Conservation (phyloP, 257 asterid species). For the Striga asiatica region DNA sequence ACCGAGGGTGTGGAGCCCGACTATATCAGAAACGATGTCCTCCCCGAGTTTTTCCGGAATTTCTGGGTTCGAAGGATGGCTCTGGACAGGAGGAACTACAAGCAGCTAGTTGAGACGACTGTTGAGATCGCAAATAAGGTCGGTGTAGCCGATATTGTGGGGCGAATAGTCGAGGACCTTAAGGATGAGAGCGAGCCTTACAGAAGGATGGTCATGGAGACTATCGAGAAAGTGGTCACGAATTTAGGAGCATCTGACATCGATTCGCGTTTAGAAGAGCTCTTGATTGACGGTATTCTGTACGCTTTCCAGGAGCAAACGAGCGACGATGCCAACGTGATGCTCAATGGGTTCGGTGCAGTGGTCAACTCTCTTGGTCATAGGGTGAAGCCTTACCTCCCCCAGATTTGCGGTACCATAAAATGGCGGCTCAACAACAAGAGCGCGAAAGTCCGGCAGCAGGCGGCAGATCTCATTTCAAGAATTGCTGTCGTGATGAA, state of each 20-base stretch:
- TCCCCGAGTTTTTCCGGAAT: slow-evolving; percentile 75
- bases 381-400: slow-evolving; percentile 68
- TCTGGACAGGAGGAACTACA: slow-evolving; percentile 65
- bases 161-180: slow-evolving; percentile 68
- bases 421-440: slow-evolving; percentile 78
- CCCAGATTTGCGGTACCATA: slow-evolving; percentile 81
- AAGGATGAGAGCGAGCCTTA: slow-evolving; percentile 86
- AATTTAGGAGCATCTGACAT: slow-evolving; percentile 77
- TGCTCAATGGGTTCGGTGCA: slow-evolving; percentile 84
- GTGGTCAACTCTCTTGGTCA: slow-evolving; percentile 78
- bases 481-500: slow-evolving; percentile 78
- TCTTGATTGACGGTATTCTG: slow-evolving; percentile 69
- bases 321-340: slow-evolving; percentile 76
- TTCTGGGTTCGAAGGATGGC: slow-evolving; percentile 91
- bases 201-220: slow-evolving; percentile 88
- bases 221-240: slow-evolving; percentile 73
- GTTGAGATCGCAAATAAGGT: slow-evolving; percentile 80
- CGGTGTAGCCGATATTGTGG: slow-evolving; percentile 76
- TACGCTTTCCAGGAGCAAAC: slow-evolving; percentile 87
- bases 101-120: slow-evolving; percentile 74
- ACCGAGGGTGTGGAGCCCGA: slow-evolving; percentile 81
- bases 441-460: slow-evolving; percentile 77
- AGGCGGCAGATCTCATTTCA: slow-evolving; percentile 71
- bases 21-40: slow-evolving; percentile 60
- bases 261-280: slow-evolving; percentile 65